These are phyloP conservation scores for Prillingera fragicola DNA, from an alignment of 1,284 basidiomycete species.

Conservation along the genomic window DNA sequence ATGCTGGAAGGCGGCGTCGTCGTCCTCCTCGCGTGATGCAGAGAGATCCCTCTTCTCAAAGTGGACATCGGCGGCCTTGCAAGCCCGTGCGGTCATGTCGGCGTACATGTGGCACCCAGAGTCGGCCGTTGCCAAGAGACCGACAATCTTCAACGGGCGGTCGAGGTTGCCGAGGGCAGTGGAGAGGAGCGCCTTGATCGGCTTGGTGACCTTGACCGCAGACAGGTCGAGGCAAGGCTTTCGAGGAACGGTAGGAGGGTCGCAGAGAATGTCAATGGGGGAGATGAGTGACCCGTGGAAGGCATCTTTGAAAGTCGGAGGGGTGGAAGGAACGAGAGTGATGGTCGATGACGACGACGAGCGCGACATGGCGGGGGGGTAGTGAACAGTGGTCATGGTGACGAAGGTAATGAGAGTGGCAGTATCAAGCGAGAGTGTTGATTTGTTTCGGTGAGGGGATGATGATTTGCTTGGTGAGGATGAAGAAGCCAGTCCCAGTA, in stretches of 20 bases:
- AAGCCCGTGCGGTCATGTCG: conserved; percentile 20
- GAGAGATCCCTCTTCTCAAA: conserved; percentile 17
- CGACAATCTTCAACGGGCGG: conserved; percentile 23
- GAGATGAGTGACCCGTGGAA: background rate
- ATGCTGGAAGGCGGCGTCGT: conserved; percentile 3
- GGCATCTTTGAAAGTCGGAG: background rate
- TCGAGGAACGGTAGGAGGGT: background rate
- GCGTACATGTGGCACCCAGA: conserved; percentile 28
- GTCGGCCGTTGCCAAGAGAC: conserved; percentile 26
- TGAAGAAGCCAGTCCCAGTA: too few species aligned
- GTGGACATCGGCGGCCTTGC: conserved; percentile 10
- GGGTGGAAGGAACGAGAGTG: conserved; percentile 10
- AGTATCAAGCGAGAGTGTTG: too few species aligned
- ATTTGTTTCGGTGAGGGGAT: too few species aligned
- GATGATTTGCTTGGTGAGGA: too few species aligned
- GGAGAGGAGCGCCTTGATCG: conserved; percentile 12
- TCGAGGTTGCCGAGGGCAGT: conserved; percentile 9
- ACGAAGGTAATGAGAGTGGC: too few species aligned
- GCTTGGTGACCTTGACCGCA: conserved; percentile 5
- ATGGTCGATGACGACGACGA: conserved; percentile 15
- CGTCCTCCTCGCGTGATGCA: background rate
- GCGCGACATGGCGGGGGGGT: conserved; percentile 11
- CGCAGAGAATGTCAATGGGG: background rate
- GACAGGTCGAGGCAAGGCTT: conserved; percentile 7
- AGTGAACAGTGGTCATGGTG: too few species aligned